Conservation (phyloP, 2,329 filamentous ascomycete species). For the Shiraia bambusicola region DNA sequence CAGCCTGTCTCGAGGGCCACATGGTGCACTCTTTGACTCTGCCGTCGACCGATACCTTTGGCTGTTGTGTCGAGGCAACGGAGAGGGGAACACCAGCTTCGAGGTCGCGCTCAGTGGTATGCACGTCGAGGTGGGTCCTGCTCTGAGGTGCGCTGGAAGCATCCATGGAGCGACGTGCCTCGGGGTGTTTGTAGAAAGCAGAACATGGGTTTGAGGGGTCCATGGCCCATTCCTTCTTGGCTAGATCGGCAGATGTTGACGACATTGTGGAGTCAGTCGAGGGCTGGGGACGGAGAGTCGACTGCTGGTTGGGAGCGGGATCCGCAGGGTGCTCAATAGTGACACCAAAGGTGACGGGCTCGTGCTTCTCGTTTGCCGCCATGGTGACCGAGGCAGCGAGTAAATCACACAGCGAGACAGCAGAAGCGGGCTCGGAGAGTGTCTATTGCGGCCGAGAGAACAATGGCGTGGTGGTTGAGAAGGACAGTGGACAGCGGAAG, state of each 20-base stretch:
- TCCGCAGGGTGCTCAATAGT: constrained; percentile 38
- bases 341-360: constrained; percentile 47
- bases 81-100: constrained; percentile 39
- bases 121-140: constrained; percentile 38
- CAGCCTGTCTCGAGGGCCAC: constrained; percentile 53
- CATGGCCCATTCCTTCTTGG: constrained; percentile 31
- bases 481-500: constrained; percentile 14
- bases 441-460: constrained; percentile 2
- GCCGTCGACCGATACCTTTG: constrained; percentile 46
- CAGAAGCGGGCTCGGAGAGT: constrained; percentile 10
- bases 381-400: constrained; percentile 24
- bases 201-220: constrained; percentile 47
- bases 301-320: constrained; percentile 18
- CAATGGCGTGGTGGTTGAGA: constrained; percentile 10
- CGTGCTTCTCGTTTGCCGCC: constrained; percentile 33
- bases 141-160: constrained; percentile 21
- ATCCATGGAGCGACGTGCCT: constrained; percentile 47
- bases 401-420: constrained; percentile 4
- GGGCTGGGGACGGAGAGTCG: constrained; percentile 31
- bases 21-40: constrained; percentile 53
- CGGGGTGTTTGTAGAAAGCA: constrained; percentile 52
- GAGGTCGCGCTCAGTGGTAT: constrained; percentile 45
- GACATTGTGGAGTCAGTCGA: constrained; percentile 39
- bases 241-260: constrained; percentile 36
- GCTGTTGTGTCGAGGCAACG: constrained; percentile 43